Conservation (phyloP, 2,329 filamentous ascomycete species). For the Talaromyces sp. region DNA sequence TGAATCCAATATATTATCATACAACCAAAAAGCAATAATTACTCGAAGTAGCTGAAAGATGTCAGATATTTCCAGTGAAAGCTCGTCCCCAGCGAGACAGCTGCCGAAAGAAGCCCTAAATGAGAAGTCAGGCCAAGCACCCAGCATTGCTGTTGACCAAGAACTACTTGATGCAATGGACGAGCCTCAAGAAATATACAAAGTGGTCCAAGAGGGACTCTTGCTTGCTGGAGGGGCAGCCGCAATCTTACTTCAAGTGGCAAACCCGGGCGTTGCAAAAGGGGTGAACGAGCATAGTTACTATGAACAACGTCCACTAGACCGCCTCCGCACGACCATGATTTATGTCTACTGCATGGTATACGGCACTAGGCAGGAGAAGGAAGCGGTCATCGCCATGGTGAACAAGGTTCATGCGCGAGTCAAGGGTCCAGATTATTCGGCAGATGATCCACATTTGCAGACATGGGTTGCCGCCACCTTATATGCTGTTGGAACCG, state of each 20-base stretch:
- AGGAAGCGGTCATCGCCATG: constrained; percentile 37
- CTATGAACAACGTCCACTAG: constrained; percentile 38
- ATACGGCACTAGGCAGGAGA: constrained; percentile 34
- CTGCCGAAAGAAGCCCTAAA: neutral
- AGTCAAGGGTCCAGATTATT: constrained; percentile 36
- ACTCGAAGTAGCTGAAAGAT: neutral
- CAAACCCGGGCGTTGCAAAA: constrained; percentile 40
- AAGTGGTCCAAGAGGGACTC: constrained; percentile 37
- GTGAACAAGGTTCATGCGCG: constrained; percentile 37
- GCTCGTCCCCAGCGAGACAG: neutral
- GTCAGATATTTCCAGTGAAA: neutral
- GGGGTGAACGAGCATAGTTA: constrained; percentile 42
- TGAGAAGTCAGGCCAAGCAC: neutral
- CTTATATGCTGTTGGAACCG: constrained; percentile 38
- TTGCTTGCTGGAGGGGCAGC: constrained; percentile 38
- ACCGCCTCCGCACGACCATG: constrained; percentile 33
- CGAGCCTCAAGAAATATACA: constrained; percentile 31
- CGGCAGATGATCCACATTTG: constrained; percentile 39
- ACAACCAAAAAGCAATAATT: neutral
- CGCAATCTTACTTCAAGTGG: constrained; percentile 44
- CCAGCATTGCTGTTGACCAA: neutral
- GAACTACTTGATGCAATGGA: constrained; percentile 19
- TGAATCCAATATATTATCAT: neutral
- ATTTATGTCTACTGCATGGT: neutral
- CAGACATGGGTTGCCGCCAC: constrained; percentile 46